Percentiles rank a stretch among this genome's conserved stretches.
These are phyloP conservation scores for Penicillium sp. DNA, from an alignment of 2,329 filamentous ascomycete species.

Conservation along the genomic window DNA sequence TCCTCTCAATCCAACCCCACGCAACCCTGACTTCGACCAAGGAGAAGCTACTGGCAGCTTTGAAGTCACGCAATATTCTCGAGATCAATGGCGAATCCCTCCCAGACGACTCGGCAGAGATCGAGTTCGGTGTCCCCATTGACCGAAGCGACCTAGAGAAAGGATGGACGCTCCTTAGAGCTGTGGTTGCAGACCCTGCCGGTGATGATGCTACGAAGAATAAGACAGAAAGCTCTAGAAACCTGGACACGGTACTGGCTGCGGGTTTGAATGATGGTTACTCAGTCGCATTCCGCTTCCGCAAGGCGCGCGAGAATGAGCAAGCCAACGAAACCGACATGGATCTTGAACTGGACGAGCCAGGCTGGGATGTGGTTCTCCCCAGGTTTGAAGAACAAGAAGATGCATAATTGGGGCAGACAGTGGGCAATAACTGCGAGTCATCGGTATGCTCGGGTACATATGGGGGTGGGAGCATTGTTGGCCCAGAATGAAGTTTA, in stretches of 20 bases:
- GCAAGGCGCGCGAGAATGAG: constrained; percentile 15
- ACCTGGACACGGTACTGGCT: constrained; percentile 25
- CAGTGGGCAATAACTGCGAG: no score
- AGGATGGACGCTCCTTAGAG: constrained; percentile 49
- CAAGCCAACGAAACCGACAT: constrained; percentile 21
- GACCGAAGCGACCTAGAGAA: constrained; percentile 50
- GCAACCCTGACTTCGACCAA: constrained; percentile 58
- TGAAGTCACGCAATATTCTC: constrained; percentile 47
- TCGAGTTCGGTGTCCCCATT: constrained; percentile 49
- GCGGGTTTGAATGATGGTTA: constrained; percentile 32
- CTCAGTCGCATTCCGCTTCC: constrained; percentile 37
- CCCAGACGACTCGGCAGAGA: constrained; percentile 40
- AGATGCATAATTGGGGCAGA: constrained; percentile 13
- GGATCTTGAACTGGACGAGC: constrained; percentile 30
- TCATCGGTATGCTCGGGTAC: no score
- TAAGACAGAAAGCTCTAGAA: constrained; percentile 10
- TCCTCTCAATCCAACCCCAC: constrained; percentile 62
- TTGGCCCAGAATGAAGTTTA: no score
- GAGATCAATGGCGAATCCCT: constrained; percentile 40
- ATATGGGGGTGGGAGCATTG: no score
- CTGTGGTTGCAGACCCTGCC: constrained; percentile 28
- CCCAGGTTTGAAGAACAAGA: constrained; percentile 38
- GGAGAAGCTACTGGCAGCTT: constrained; percentile 55
- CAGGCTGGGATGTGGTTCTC: constrained; percentile 39
- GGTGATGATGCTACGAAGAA: constrained; percentile 30